Evolutionary conservation across 1,284 basidiomycete genomes (phyloP).

Genomic region (Puccinia hordei): DNA sequence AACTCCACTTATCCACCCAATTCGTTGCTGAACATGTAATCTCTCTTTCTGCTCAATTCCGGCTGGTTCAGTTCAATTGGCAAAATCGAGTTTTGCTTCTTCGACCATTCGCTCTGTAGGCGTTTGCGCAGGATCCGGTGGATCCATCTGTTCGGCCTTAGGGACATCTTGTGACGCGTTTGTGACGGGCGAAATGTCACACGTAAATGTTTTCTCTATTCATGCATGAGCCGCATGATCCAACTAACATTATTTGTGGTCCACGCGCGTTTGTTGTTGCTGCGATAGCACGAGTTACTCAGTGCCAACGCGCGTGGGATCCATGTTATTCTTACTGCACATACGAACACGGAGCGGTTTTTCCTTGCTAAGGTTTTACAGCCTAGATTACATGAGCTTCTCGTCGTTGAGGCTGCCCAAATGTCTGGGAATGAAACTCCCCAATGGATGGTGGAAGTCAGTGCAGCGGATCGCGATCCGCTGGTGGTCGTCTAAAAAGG

Average conservation of each 20-base stretch:
- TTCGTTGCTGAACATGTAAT: not conserved
- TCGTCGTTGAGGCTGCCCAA: slow-evolving; percentile 22
- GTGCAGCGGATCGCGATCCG: slow-evolving; percentile 41
- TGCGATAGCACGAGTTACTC: slow-evolving; percentile 40
- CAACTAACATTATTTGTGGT: not conserved
- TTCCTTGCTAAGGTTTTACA: slow-evolving; percentile 31
- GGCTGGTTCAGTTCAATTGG: slow-evolving; percentile 33
- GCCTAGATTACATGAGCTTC: slow-evolving; percentile 22
- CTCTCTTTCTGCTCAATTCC: not conserved
- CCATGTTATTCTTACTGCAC: slow-evolving; percentile 45
- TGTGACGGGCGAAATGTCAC: slow-evolving; percentile 50
- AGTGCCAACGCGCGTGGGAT: slow-evolving; percentile 38
- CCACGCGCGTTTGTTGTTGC: not conserved
- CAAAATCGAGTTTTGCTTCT: slow-evolving; percentile 21
- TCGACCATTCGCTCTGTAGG: slow-evolving; percentile 31
- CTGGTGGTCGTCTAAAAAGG: slow-evolving; percentile 35
- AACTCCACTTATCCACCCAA: not conserved
- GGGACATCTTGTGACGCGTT: slow-evolving; percentile 48
- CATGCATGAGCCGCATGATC: not conserved
- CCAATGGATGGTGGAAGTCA: slow-evolving; percentile 39
- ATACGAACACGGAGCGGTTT: slow-evolving; percentile 46
- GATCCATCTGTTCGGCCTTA: slow-evolving; percentile 37
- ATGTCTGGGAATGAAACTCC: not conserved
- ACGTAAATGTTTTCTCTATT: slow-evolving; percentile 27
- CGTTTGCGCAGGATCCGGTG: slow-evolving; percentile 49